Base-by-base conservation (phyloP, 2,329 filamentous ascomycete genomes). In the Hymenoscyphus scutula region DNA sequence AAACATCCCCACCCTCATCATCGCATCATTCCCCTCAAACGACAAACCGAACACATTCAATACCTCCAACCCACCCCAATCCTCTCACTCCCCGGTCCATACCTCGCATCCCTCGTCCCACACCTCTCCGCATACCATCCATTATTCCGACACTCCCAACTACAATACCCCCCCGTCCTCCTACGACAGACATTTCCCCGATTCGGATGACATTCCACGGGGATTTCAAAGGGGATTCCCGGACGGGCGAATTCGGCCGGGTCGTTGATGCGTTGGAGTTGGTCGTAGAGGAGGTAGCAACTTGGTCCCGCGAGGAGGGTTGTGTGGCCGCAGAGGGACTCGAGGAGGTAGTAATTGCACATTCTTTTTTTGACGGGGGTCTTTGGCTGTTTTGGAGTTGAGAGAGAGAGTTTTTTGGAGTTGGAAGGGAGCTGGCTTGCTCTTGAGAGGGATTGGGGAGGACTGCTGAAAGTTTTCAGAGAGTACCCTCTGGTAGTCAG, bases 241-340 rank as follows among this genome's bases (percentile, higher is more conserved):
- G 58, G 51, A 13, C 62, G 58, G 11, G 61, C 56, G 17, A 38
- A 57, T 54, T 72, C 69, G 37, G 56, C 32, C 0, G 72, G 72
- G 27, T 72, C 58, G 60, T 73, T 73, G 61, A 73, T 73, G 13
- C 73, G 67, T 63, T 73, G 69, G 1, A 74, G 67, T 58, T 74
- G 72, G 13, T 67, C 61, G 63, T 69, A 73, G 45, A 74, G 67
- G 19, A 65, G 65, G 58, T 72, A 71, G 61, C 73, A 74, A 62
- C 65, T 67, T 6, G 71, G 62, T 13, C 69, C 71, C 6, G 71
- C 70, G 32, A 71, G 61, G 57, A 74, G 69, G 25, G 58, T 63
- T 48, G 60, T 59, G 59, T 74, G 73, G 3, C 72, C 71, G 34
- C 73, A 74, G n/a, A 67, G 68, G 10, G 59, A 61, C 27, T 67